Evolutionary conservation across 2,329 filamentous ascomycete species (phyloP), one percentile per base, ranked within the genome.

Genomic region (Coniochaeta hoffmannii): DNA sequence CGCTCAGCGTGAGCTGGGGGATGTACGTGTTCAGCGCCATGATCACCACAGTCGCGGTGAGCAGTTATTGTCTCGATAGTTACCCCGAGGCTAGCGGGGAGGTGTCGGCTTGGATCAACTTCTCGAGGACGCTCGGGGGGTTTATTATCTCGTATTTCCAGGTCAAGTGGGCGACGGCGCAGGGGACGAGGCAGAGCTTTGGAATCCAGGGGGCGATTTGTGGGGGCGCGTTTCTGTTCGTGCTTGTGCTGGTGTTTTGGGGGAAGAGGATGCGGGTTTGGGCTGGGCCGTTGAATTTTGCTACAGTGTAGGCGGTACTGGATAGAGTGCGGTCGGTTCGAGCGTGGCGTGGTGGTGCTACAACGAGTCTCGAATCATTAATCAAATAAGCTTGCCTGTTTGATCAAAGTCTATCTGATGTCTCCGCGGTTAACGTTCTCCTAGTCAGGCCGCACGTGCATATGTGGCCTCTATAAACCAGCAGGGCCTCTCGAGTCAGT

Each of bases 41-140:
- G 76, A 73, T 79, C 56, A 73, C 72, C 1, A 80, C 78, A 0
- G 77, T 79, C 4, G 77, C 75, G 1, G 66, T 81, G 28, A 77
- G 73, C 56, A 74, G 76, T 8, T 83, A 82, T 62, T 71, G 72
- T 28, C 73, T 82, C 8, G 79, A 82, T 65, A 71, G 70, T 59
- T 83, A 82, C 64, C 79, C 79, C 0, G 74, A 81, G 63, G 78
- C 75, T 2, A 74, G 72, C n/a, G 78, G 78, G 3, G 78, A 81
- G 61, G 77, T 80, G 2, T 73, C 73, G 7, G 73, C 76, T 0
- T 79, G 76, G 75, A 65, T 82, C 50, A 80, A 80, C 63, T 71
- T 76, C 54, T 72, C 70, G 1, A 67, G 78, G 1, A 77, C 76
- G 0, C 61, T 73, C 3, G 77, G 76, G 19, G 78, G 78, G 1